Conservation (phyloP, 352 stramenopile genomes). For the Pythium periplocum region DNA sequence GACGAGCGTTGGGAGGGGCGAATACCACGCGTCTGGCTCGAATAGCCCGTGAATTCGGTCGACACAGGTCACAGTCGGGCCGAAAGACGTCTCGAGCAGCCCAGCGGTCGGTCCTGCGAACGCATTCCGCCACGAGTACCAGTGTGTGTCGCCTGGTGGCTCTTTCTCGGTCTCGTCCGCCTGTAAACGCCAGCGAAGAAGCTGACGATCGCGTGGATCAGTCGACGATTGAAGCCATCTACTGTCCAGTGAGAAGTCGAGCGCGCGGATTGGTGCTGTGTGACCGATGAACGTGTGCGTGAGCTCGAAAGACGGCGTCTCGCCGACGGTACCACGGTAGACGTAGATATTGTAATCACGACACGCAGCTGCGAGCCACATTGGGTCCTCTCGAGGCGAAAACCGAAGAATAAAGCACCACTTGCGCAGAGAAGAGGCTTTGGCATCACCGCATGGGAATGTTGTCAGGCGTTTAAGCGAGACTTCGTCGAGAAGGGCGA, state of each 20-base stretch:
- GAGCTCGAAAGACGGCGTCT: constrained; percentile 27
- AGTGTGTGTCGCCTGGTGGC: constrained; percentile 8
- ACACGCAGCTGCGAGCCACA: constrained; percentile 42
- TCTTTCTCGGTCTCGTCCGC: constrained; percentile 10
- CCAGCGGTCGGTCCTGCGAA: constrained; percentile 50
- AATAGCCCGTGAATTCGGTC: background rate
- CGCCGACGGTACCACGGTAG: constrained; percentile 22
- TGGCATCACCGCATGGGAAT: constrained; percentile 19
- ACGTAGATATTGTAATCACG: constrained; percentile 79
- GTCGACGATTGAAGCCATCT: constrained; percentile 66
- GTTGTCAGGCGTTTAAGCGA: constrained; percentile 16
- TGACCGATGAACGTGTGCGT: constrained; percentile 58
- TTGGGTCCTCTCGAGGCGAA: constrained; percentile 14
- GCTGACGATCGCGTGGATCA: constrained; percentile 40
- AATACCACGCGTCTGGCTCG: constrained; percentile 26
- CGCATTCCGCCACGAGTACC: constrained; percentile 44
- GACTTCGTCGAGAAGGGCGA: constrained; percentile 33
- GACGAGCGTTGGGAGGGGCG: constrained; percentile 36
- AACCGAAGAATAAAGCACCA: constrained; percentile 59
- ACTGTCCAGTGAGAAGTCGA: constrained; percentile 65
- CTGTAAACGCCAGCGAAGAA: constrained; percentile 61
- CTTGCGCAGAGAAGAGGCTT: constrained; percentile 19
- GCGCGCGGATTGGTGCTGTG: constrained; percentile 43
- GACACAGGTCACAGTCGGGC: constrained; percentile 5
- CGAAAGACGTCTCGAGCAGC: constrained; percentile 24